These are phyloP conservation scores for Emmonsiellopsis sp. DNA, from an alignment of 2,329 filamentous ascomycete genomes.

Conservation along the genomic window DNA sequence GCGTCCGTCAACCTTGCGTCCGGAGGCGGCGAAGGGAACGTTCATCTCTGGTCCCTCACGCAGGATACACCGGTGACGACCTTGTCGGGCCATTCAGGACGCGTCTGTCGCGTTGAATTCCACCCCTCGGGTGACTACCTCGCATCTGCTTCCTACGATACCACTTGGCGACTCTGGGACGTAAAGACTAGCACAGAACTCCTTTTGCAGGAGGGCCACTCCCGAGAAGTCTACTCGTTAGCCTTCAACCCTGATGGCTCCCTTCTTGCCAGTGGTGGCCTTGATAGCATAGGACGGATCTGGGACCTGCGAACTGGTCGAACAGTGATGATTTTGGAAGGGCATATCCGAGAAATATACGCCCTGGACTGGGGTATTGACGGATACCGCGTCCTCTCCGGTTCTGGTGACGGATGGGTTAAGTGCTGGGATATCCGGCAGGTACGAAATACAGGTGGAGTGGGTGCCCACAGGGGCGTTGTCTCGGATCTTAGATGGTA, in stretches of 20 bases:
- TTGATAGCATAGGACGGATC: slow-evolving; percentile 88
- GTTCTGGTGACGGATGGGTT: slow-evolving; percentile 87
- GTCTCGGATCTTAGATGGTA: slow-evolving; percentile 93
- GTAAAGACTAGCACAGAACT: slow-evolving; percentile 76
- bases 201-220: slow-evolving; percentile 86
- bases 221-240: slow-evolving; percentile 81
- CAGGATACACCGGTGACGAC: slow-evolving; percentile 78
- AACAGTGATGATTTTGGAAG: slow-evolving; percentile 91
- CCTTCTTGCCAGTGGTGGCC: slow-evolving; percentile 78
- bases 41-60: slow-evolving; percentile 83
- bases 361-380: slow-evolving; percentile 87
- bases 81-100: slow-evolving; percentile 70
- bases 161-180: slow-evolving; percentile 95
- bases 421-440: slow-evolving; percentile 97
- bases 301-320: slow-evolving; percentile 91
- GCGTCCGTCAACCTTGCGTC: slow-evolving; percentile 77
- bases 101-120: slow-evolving; percentile 87
- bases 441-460: slow-evolving; percentile 69
- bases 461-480: slow-evolving; percentile 83
- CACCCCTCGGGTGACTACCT: slow-evolving; percentile 85
- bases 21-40: slow-evolving; percentile 75
- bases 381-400: slow-evolving; percentile 84
- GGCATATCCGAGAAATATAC: slow-evolving; percentile 88
- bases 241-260: slow-evolving; percentile 88
- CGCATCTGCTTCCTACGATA: slow-evolving; percentile 90